Evolutionary conservation across 768 basidiomycete genomes (phyloP), one percentile per base, ranked within the genome.

Genomic region (Agrocybe chaxingu): DNA sequence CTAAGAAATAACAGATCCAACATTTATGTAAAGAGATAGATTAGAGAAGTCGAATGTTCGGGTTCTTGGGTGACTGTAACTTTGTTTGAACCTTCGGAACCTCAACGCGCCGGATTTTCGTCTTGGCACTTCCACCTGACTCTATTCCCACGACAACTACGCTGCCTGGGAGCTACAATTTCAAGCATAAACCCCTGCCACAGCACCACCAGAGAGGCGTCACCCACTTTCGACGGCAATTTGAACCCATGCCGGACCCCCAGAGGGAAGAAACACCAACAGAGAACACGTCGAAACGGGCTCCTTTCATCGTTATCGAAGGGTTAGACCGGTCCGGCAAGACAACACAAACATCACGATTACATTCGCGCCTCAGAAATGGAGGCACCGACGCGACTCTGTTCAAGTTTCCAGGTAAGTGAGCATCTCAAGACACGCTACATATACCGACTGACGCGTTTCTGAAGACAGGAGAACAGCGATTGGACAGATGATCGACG

Each of bases 261-360:
- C 12, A 45, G 16, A 29, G 50, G 53, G 24, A 24, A 24, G 24
- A 24, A 1, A 3, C 2, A 1, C 5, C 24, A 5, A 0, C 5
- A 3, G 24, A 24, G 5, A 24, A 24, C 24, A 24, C 24, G 24
- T 1, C 24, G 24, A 24, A 24, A 59, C 77, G 87, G 11, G 91
- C 90, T 0, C 78, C 87, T 6, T 94, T 98, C 70, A 87, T 98
- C 62, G 94, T 93, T 34, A 77, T 98, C 45, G 95, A 98, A 68
- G 97, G 96, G 10, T 82, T 98, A n/a, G 96, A 98, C 65, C 77
- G 89, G 53, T 93, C 91, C 0, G 97, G 97, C 11, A 98, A 98
- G 66, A 89, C 87, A 31, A 99, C 94, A 0, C 96, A 98, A 63
- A 84, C 85, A 0, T 70, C 77, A 0, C 68, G 72, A 12, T 80